Evolutionary conservation across 2,329 filamentous ascomycete species (phyloP), one percentile per base, ranked within the genome.

Genomic region (Basipetospora chlamydospora): DNA sequence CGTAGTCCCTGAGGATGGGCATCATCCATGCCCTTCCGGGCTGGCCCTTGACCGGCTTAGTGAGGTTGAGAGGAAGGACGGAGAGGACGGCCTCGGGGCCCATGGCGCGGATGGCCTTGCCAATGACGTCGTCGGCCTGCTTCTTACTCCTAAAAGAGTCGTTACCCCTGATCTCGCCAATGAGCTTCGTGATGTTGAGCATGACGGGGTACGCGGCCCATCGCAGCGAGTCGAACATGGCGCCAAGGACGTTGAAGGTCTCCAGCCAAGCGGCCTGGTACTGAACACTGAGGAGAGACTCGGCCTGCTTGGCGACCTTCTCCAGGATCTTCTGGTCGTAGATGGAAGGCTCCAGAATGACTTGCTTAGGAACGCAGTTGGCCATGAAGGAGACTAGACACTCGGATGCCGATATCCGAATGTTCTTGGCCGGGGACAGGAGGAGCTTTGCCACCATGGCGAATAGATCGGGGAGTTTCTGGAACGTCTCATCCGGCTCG

Each of bases 191-290:
- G 30, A 90, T 73, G 38, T 77, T 77, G 32, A 76, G 66, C 43
- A 96, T 66, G 42, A 86, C 77, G 5, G 87, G 85, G 47, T 80
- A 71, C 3, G 87, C 77, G 41, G 77, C 77, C 88, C 88, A 96
- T 47, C 80, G 75, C 41, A 95, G 63, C 2, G 79, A 71, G 48
- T 93, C 84, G 45, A 94, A 94, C 63, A 94, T 82, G 37, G 84
- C 81, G 6, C 77, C 77, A 25, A 94, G 67, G 6, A 95, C 82
- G 46, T 77, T 84, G 61, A 96, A 96, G 1, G 92, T 86, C 54
- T 98, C 87, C 59, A 82, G 77, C 84, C 88, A 95, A 3, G 90
- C 90, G 18, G 80, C 76, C 59, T 96, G 90, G 51, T 87, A 98
- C 51, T 90, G 90, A 26, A 96, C 77, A 35, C 76, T 87, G 31